Evolutionary conservation across 495 filamentous ascomycete species (phyloP), one percentile per base, ranked within the genome.

Genomic region (Penicillium samsonianum): DNA sequence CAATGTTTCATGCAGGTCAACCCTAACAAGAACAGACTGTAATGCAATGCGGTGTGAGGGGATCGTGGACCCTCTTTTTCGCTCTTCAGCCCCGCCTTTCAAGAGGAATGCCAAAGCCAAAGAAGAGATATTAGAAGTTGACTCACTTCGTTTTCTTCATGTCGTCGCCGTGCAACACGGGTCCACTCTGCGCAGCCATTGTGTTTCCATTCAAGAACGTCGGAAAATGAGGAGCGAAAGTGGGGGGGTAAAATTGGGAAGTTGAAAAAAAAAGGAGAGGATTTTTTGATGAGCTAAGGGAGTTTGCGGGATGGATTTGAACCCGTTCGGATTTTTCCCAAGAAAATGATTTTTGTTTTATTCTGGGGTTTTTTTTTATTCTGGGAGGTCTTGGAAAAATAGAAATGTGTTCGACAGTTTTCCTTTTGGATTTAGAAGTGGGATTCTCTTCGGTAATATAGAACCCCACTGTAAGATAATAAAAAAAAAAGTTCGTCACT

Each of bases 151-250:
- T 73, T 64, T 80, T 76, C 66, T 80, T 79, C 69, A 84, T 78
- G 61, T 82, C 78, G 60, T 82, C 78, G 42, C 73, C 73, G 62
- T 79, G 74, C 67, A 77, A 75, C 64, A 80, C 80, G 67, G 73
- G 70, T 67, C 72, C 74, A 65, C 72, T 75, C 62, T 76, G 75
- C 69, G 74, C 63, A 67, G 77, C 74, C 76, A 78, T 78, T 67
- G 67, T 61, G 58, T 63, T 78, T 73, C 76, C 77, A 80, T 80
- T 56, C 71, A 74, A 73, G 20, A 53, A 46, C 52, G 41, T 45
- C 22, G 33, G 44, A 37, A 40, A 35, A 53, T 17, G 45, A 55
- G 17, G 55, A 55, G 48, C 37, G 54, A 50, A 50, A 45, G 40
- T 20, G 44, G 45, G 35, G 42, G 37, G 20, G 38, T 43, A 43